Evolutionary conservation across 208 protist genomes (phyloP), one percentile per base, ranked within the genome.

Genomic region (Leishmania tropica): DNA sequence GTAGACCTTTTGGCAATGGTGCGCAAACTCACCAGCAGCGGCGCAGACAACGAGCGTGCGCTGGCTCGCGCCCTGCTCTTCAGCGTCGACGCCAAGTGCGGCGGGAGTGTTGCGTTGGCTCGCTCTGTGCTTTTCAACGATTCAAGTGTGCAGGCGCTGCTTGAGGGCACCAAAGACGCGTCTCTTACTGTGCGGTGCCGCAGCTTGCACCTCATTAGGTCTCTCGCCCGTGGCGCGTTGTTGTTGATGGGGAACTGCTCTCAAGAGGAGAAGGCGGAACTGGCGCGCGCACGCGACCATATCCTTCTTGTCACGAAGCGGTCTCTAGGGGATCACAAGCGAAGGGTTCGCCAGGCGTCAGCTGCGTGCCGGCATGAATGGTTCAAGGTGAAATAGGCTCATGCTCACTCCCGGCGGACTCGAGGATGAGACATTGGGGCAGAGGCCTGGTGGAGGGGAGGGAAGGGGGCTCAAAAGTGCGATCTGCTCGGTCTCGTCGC

Each of bases 281-380:
- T 83, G 65, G 35, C 54, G 40, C 51, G 48, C 58, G 77, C 81
- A 10, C 85, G 86, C 28, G 78, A 81, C n/a, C 67, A 75, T n/a
- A 85, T 96, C 35, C 77, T 96, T 6, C n/a, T 67, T 28, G 51
- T 71, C 28, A 81, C 87, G 21, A 84, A 91, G 76, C 72, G 6
- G 28, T 75, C 83, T n/a, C 76, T 96, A 10, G 79, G 76, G 21
- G 91, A 96, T 79, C 83, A 85, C 62, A 96, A 96, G 82, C 81
- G 93, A 13, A 76, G 85, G 42, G 91, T 94, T 31, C 93, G 93
- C 45, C 86, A 86, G 54, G 89, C 89, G 35, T 87, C 93, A 11
- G 89, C 81, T 31, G 76, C 88, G 15, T 96, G 93, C 79, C 64
- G 83, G n/a, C 86, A 93, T 65, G 81, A 87, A 71, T 95, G 92